These are phyloP conservation scores for Chalara sp. DNA, from an alignment of 2,329 filamentous ascomycete species.

Conservation along the genomic window DNA sequence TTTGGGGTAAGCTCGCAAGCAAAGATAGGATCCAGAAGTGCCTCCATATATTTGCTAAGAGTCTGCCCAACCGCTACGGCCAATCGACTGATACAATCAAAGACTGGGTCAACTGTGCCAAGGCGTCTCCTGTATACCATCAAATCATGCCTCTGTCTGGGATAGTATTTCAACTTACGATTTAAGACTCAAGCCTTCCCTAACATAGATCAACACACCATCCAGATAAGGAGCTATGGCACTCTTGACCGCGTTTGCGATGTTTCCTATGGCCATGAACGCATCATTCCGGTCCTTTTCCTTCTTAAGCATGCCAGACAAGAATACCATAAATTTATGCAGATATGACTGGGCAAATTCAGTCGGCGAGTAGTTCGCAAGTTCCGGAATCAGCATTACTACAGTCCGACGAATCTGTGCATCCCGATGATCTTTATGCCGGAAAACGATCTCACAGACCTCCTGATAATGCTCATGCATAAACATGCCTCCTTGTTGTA, in stretches of 20 bases:
- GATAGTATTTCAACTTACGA: conserved; percentile 40
- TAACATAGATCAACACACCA: conserved; percentile 85
- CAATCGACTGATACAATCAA: conserved; percentile 95
- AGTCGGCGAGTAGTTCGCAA: conserved; percentile 85
- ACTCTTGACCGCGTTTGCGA: conserved; percentile 92
- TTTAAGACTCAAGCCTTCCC: conserved; percentile 80
- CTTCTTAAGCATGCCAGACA: conserved; percentile 89
- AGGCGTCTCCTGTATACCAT: conserved; percentile 31
- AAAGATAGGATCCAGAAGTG: conserved; percentile 91
- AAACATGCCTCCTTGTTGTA: conserved; percentile 96
- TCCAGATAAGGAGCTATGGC: conserved; percentile 94
- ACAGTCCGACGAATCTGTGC: conserved; percentile 82
- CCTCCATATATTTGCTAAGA: conserved; percentile 96
- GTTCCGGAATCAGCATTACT: conserved; percentile 82
- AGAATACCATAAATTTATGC: conserved; percentile 94
- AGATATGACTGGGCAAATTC: conserved; percentile 85
- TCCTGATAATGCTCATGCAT: conserved; percentile 95
- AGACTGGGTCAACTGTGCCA: conserved; percentile 65
- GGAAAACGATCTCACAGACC: conserved; percentile 85
- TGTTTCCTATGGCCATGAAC: conserved; percentile 91
- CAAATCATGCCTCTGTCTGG: conserved; percentile 14
- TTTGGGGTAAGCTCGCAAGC: conserved; percentile 91
- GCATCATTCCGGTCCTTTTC: conserved; percentile 91
- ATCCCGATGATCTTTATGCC: conserved; percentile 90
- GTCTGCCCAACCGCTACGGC: conserved; percentile 94